Base-by-base conservation (phyloP, 352 stramenopile species). In the Phytophthora quininea region DNA sequence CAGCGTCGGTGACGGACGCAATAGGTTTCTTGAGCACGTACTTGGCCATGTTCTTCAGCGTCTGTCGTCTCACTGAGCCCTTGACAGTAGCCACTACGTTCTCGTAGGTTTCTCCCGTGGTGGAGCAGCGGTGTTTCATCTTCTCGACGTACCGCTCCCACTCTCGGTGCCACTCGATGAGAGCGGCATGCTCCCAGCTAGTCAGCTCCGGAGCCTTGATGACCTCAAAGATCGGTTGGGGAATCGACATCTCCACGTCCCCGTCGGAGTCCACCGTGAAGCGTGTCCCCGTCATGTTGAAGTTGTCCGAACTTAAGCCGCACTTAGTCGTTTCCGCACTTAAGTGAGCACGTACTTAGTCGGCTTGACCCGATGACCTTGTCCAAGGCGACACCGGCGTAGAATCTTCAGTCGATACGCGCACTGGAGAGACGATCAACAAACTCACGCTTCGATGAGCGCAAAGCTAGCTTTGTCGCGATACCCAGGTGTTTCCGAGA, bases 211-310 rank as follows among this genome's bases (percentile, higher is more conserved):
- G 45, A 4, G 61, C 31, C 8, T 40, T 11, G 58, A 71, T 67
- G 8, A 62, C 42, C 45, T 62, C 64, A 37, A 62, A 66, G 24
- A 71, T 54, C 11, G 45, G 57, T 35, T 64, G 64, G 3, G 64
- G 51, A 3, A 55, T 54, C 11, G 57, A 51, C 56, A 67, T 63
- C 14, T 66, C 52, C 14, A 67, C 45, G 33, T 63, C 56, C 1
- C 47, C 46, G 12, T 63, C 56, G 27, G 56, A 51, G 46, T 56
- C 56, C 6, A 56, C 47, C 24, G 33, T 43, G 27, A 27, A 56
- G 29, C 47, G 24, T 53, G 47, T 53, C 47, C 47, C 47, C 47
- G 47, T 38, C 47, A 53, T 53, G 47, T 53, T 53, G 47, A 53
- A 53, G 47, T n/a, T 53, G 47, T n/a, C 47, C 6, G 47, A 53